Base-by-base conservation (phyloP, 2,329 filamentous ascomycete genomes). In the Penicillium rolfsii region DNA sequence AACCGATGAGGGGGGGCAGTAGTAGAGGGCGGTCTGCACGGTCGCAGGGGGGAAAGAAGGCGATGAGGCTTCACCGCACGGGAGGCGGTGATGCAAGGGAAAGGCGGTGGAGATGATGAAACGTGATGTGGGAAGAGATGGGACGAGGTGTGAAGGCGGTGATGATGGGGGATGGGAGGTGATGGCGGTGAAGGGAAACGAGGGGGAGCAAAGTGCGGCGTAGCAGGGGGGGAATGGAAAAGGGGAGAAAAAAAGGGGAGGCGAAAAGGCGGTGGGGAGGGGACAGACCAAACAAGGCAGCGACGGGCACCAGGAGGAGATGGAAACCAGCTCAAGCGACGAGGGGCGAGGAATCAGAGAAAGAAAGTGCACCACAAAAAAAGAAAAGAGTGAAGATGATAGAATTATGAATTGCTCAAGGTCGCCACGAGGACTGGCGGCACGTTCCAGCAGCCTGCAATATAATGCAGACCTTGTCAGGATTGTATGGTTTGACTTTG, bases 11-110 rank as follows among this genome's bases (percentile, higher is more conserved):
- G 63, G 30, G 30, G 30, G 30, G 30, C 30, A 33, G 30, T 62
- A 67, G 59, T 64, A 62, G 65, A 68, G 71, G 74, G 75, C 75
- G 75, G 75, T 77, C 73, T 74, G 71, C 63, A 40, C 58, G 33
- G 45, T 59, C 57, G 52, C 54, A 62, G 66, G 64, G 67, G 67
- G 65, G 62, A 62, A 38, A 56, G 57, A 58, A 59, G 60, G 64
- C 57, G 67, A 73, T 67, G 65, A 62, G 55, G 64, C 71, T 73
- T 76, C 73, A 76, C 73, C 73, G 73, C 73, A 76, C 69, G 65
- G 69, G 74, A 75, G 73, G 73, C 73, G 73, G 73, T 75, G 73
- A 75, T 75, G 67, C 57, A 67, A 70, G 59, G 50, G 53, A 67
- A 65, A 69, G 67, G 66, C 59, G 66, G 65, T 63, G 62, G 50